Percentiles rank a stretch among this genome's conserved stretches.
phyloP scores from a whole-genome alignment of 2,329 filamentous ascomycete genomes.

The Taxawa tesnikishii region DNA sequence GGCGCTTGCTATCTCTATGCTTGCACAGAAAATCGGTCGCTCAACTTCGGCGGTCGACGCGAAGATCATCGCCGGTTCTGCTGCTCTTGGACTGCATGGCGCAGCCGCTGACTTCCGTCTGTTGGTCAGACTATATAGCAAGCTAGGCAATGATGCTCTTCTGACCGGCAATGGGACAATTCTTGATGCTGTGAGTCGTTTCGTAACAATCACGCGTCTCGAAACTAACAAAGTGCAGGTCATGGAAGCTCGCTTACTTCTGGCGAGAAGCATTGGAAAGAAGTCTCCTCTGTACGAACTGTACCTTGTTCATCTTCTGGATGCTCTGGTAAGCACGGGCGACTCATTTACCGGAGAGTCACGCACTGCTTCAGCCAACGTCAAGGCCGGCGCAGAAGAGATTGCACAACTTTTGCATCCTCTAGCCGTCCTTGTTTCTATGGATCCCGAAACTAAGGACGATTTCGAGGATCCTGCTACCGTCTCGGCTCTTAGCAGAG shows the following conservation, averaged over 20 bases:
- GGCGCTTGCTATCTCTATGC: slow-evolving; percentile 84
- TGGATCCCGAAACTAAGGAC: slow-evolving; percentile 34
- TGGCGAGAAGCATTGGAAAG: slow-evolving; percentile 57
- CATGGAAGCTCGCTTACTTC: slow-evolving; percentile 63
- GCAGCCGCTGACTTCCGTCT: slow-evolving; percentile 74
- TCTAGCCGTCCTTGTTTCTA: slow-evolving; percentile 70
- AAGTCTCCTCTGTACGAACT: slow-evolving; percentile 68
- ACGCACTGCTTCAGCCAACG: slow-evolving; percentile 60
- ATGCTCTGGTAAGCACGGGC: slow-evolving; percentile 80
- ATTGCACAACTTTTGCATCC: slow-evolving; percentile 81
- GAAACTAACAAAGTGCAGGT: slow-evolving; percentile 35
- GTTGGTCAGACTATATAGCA: slow-evolving; percentile 68
- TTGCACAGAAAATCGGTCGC: slow-evolving; percentile 89
- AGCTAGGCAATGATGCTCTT: slow-evolving; percentile 48
- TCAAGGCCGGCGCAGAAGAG: slow-evolving; percentile 60
- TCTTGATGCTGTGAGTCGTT: slow-evolving; percentile 53
- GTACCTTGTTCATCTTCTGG: slow-evolving; percentile 73
- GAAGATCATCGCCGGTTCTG: slow-evolving; percentile 73
- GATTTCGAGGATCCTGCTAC: slow-evolving; percentile 36
- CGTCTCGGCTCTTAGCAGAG: slow-evolving; percentile 51
- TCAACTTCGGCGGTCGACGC: slow-evolving; percentile 70
- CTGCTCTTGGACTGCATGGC: slow-evolving; percentile 62
- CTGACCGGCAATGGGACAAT: slow-evolving; percentile 55
- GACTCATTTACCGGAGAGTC: slow-evolving; percentile 65
- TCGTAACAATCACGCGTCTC: not conserved